Conservation (phyloP, 306 rosid species). For the Urtica urens region DNA sequence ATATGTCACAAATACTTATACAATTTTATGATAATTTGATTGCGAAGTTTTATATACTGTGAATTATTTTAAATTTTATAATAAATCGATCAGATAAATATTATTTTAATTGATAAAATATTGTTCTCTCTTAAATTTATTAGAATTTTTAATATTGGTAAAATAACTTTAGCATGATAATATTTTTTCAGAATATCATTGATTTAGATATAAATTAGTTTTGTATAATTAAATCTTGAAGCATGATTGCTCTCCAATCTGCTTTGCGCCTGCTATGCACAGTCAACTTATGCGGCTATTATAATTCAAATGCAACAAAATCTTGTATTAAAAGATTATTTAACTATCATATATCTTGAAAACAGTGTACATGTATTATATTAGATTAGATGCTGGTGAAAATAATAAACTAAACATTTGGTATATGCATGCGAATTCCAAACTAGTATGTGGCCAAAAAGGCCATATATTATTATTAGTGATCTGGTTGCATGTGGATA, state of each 20-base stretch:
- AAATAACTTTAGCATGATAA: too few species aligned
- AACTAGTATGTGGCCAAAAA: neutral
- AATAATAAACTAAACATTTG: neutral
- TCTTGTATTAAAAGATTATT: neutral
- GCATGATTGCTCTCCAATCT: slow-evolving; percentile 15
- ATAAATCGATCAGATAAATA: too few species aligned
- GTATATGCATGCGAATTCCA: neutral
- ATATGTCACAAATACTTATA: too few species aligned
- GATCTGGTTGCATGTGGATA: too few species aligned
- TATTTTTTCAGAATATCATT: too few species aligned
- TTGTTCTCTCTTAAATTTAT: too few species aligned
- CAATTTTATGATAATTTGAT: too few species aligned
- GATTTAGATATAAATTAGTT: slow-evolving; percentile 20
- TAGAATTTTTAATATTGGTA: too few species aligned
- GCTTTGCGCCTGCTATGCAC: slow-evolving; percentile 20
- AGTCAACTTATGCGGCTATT: slow-evolving; percentile 61
- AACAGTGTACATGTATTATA: neutral
- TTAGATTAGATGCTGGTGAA: neutral
- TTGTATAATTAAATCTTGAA: slow-evolving; percentile 20
- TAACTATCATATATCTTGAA: neutral
- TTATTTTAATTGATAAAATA: too few species aligned
- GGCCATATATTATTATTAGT: neutral
- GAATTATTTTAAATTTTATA: too few species aligned
- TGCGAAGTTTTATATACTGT: too few species aligned
- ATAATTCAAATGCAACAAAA: slow-evolving; percentile 2